phyloP scores from a whole-genome alignment of 2,329 filamentous ascomycete species.

The Scopulariopsis brevicaulis region DNA sequence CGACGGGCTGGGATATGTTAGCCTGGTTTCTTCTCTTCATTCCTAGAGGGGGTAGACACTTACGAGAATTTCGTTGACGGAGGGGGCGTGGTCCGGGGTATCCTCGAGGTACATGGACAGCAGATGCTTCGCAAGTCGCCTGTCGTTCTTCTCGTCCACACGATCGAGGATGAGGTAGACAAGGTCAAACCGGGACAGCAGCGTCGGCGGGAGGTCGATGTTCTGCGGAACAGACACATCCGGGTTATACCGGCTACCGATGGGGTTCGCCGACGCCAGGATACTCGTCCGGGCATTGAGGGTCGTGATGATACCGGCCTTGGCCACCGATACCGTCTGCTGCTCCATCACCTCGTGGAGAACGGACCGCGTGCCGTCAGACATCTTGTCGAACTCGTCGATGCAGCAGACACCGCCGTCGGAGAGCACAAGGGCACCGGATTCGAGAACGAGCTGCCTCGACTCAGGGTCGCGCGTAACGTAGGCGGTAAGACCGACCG shows the following conservation, averaged over 20 bases:
- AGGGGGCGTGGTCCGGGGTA: slow-evolving; percentile 70
- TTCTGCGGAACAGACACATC: slow-evolving; percentile 94
- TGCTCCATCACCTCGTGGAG: slow-evolving; percentile 87
- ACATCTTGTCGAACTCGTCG: slow-evolving; percentile 82
- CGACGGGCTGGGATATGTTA: slow-evolving; percentile 53
- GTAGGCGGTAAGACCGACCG: slow-evolving; percentile 71
- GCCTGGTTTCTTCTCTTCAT: background rate
- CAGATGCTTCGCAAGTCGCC: slow-evolving; percentile 80
- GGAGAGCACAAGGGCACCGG: slow-evolving; percentile 66
- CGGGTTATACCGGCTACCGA: slow-evolving; percentile 94
- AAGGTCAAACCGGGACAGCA: slow-evolving; percentile 91
- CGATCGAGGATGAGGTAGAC: slow-evolving; percentile 95
- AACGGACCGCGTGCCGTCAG: slow-evolving; percentile 64
- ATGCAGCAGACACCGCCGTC: slow-evolving; percentile 79
- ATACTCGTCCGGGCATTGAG: slow-evolving; percentile 93
- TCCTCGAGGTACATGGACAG: slow-evolving; percentile 97
- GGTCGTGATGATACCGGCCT: slow-evolving; percentile 93
- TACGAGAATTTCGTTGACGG: slow-evolving; percentile 68
- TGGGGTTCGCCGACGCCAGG: slow-evolving; percentile 92
- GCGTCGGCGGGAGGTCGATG: slow-evolving; percentile 89
- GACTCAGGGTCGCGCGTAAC: slow-evolving; percentile 74
- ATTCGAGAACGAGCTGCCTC: slow-evolving; percentile 69
- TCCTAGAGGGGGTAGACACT: slow-evolving; percentile 20
- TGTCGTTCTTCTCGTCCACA: slow-evolving; percentile 81
- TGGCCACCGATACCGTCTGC: slow-evolving; percentile 74